These are phyloP conservation scores for Fusarium penzigii DNA, from an alignment of 2,329 filamentous ascomycete genomes.

Conservation along the genomic window DNA sequence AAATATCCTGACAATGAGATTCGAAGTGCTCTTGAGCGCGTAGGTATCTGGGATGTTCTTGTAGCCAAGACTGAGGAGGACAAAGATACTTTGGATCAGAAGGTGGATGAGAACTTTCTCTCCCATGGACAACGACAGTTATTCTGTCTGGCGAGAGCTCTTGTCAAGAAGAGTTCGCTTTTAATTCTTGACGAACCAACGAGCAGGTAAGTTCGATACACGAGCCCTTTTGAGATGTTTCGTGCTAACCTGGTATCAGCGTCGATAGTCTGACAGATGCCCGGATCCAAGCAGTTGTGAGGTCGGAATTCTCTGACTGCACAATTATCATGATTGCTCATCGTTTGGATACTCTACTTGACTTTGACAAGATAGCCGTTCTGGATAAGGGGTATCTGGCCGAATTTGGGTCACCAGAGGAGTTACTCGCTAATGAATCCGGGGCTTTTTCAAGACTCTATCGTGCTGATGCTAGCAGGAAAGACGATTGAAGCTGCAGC, in stretches of 20 bases:
- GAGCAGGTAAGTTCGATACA: constrained; percentile 31
- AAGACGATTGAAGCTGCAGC: neutral
- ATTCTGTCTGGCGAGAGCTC: constrained; percentile 34
- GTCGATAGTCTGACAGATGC: constrained; percentile 33
- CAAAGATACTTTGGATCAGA: constrained; percentile 31
- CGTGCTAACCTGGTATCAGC: constrained; percentile 17
- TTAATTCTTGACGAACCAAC: constrained; percentile 42
- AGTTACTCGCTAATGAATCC: constrained; percentile 19
- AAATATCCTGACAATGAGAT: constrained; percentile 43
- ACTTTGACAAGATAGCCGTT: constrained; percentile 37
- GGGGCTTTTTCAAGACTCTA: constrained; percentile 29
- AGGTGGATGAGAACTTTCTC: constrained; percentile 39
- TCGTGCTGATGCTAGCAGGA: constrained; percentile 24
- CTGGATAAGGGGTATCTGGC: constrained; percentile 31
- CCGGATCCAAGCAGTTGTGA: constrained; percentile 32
- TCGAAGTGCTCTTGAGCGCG: constrained; percentile 45
- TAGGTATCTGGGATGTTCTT: constrained; percentile 47
- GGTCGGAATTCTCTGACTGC: constrained; percentile 31
- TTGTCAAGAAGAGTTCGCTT: constrained; percentile 29
- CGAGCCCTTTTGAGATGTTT: neutral
- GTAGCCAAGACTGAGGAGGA: constrained; percentile 38
- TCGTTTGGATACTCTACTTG: constrained; percentile 33
- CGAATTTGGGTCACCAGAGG: constrained; percentile 30
- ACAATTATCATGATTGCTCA: constrained; percentile 39
- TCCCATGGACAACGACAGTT: constrained; percentile 37